phyloP scores from a whole-genome alignment of 768 basidiomycete genomes.

The Ramaria sp. region DNA sequence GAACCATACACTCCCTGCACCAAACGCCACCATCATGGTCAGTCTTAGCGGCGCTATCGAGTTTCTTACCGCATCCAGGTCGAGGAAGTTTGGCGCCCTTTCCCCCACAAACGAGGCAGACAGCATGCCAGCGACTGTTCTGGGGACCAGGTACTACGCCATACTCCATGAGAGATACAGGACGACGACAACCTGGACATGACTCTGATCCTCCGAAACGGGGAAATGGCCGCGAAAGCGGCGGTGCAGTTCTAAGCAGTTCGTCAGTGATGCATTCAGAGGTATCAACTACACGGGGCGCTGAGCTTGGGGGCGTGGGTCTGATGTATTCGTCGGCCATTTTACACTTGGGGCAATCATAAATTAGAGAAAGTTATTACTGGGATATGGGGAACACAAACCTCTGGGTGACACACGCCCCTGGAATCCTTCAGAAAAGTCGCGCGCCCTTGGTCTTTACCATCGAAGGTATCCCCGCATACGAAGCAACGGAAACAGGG shows the following conservation, averaged over 20 bases:
- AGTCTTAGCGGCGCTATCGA: slow-evolving; percentile 74
- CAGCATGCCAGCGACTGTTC: slow-evolving; percentile 68
- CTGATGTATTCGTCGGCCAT: background rate
- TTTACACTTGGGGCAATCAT: background rate
- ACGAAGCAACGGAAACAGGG: slow-evolving; percentile 67
- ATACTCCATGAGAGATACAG: slow-evolving; percentile 74
- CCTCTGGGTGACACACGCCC: slow-evolving; percentile 64
- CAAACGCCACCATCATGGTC: slow-evolving; percentile 62
- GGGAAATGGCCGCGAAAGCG: slow-evolving; percentile 27
- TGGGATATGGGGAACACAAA: slow-evolving; percentile 15
- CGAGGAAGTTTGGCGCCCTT: slow-evolving; percentile 35
- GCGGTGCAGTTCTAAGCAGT: slow-evolving; percentile 27
- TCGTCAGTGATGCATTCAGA: slow-evolving; percentile 30
- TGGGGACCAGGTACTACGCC: slow-evolving; percentile 82
- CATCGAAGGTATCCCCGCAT: slow-evolving; percentile 55
- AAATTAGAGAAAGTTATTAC: background rate
- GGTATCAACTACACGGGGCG: slow-evolving; percentile 10
- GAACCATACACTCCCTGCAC: slow-evolving; percentile 77
- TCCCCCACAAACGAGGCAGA: slow-evolving; percentile 75
- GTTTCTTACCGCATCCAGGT: slow-evolving; percentile 72
- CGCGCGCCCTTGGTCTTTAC: slow-evolving; percentile 49
- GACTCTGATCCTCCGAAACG: slow-evolving; percentile 50
- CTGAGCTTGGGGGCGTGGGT: background rate
- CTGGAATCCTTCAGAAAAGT: slow-evolving; percentile 56
- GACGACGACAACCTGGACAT: slow-evolving; percentile 66